These are phyloP conservation scores for Pseudogymnoascus sp. DNA, from an alignment of 2,329 filamentous ascomycete species.

Conservation along the genomic window DNA sequence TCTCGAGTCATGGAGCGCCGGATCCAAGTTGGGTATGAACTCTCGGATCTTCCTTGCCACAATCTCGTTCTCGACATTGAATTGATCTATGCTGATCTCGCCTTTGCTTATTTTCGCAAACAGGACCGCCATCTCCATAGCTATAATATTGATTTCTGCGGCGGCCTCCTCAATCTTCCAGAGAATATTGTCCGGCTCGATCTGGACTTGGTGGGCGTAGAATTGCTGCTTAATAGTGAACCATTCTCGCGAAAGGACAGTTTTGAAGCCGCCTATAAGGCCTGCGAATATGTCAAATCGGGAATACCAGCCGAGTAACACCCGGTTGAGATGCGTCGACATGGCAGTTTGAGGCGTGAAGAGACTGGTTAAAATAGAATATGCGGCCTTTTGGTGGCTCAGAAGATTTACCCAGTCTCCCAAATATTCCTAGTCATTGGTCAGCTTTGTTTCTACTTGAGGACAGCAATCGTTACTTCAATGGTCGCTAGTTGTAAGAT, in stretches of 20 bases:
- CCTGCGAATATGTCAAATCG: slow-evolving; percentile 82
- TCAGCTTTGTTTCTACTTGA: slow-evolving; percentile 10
- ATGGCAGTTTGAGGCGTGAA: slow-evolving; percentile 71
- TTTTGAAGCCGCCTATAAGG: slow-evolving; percentile 72
- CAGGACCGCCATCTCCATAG: slow-evolving; percentile 71
- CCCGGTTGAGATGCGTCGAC: slow-evolving; percentile 61
- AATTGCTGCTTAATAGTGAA: slow-evolving; percentile 47
- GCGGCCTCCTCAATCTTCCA: slow-evolving; percentile 63
- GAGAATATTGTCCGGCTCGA: slow-evolving; percentile 54
- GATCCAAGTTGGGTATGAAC: slow-evolving; percentile 53
- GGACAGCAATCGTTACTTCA: slow-evolving; percentile 54
- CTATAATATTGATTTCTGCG: slow-evolving; percentile 62
- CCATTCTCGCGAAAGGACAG: slow-evolving; percentile 71
- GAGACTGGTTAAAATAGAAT: slow-evolving; percentile 69
- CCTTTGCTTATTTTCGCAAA: slow-evolving; percentile 62
- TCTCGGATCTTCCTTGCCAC: slow-evolving; percentile 42
- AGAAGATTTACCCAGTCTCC: slow-evolving; percentile 94
- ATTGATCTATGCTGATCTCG: slow-evolving; percentile 58
- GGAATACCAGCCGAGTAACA: slow-evolving; percentile 80
- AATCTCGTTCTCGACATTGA: slow-evolving; percentile 52
- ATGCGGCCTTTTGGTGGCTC: slow-evolving; percentile 85
- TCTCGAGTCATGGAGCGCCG: slow-evolving; percentile 51
- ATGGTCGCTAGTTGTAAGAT: slow-evolving; percentile 89
- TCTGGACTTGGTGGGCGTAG: slow-evolving; percentile 50
- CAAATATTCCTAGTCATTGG: slow-evolving; percentile 65